Base-by-base conservation (phyloP, 2,329 filamentous ascomycete species). In the Metarhizium sp. region DNA sequence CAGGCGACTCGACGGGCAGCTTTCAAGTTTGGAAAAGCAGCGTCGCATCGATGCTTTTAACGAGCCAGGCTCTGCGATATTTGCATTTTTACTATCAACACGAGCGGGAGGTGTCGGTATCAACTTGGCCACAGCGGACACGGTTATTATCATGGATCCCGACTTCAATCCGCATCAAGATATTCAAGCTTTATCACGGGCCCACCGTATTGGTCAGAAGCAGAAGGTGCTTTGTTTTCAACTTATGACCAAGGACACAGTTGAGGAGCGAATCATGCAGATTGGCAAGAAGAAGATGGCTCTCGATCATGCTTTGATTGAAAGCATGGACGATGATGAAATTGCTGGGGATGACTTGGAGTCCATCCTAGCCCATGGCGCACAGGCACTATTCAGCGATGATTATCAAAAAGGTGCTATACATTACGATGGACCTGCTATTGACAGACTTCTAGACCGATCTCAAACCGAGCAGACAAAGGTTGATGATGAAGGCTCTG, bases 101-200 rank as follows among this genome's bases (percentile, higher is more conserved):
- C 86, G 94, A 59, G 92, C 95, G 18, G 94, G 94, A 54, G 94
- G 95, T 64, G 92, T 99, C 0, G 95, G 94, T 16, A 99, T 99
- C 75, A 99, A 99, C 66, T 78, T 99, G 55, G 94, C 94, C 0
- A 96, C 92, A 7, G 94, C 94, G 2, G 94, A 99, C 66, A 99
- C 94, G 0, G 95, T 99, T 58, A 96, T 99, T 60, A 96, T 99
- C 61, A 84, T 97, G 61, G 92, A 99, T 63, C 90, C 90, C 0
- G 94, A 99, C 66, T 97, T 95, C 76, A 99, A 99, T 59, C 94
- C 94, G 0, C 94, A 99, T 66, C 94, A 99, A 70, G 95, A 99
- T 65, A 88, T 99, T 45, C 94, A 99, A 69, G 94, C 94, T 0
- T 78, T 99, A 34, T 95, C 92, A 34, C 85, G 95, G 60, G 94